Evolutionary conservation across 768 basidiomycete genomes (phyloP), one percentile per base, ranked within the genome.

Genomic region (Mrakia frigida): DNA sequence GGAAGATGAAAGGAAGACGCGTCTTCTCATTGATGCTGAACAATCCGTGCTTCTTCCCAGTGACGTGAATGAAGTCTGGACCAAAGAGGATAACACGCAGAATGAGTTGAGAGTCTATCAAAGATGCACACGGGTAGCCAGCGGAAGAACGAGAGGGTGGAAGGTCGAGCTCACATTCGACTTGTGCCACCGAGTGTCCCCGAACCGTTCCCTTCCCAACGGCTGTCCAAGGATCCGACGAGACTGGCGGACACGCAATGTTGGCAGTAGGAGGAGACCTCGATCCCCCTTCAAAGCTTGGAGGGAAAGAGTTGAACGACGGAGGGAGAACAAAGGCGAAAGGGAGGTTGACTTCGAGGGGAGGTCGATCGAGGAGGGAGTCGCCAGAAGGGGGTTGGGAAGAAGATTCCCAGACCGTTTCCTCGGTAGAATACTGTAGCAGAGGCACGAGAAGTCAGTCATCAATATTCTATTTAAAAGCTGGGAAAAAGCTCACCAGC

Each of bases 261-360:
- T 31, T 37, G 61, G 33, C 59, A 18, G 18, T 18, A 16, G 35
- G 21, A 37, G 61, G 28, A 16, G 61, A 7, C 6, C 61, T 6
- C 5, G 7, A 28, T 37, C 61, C 61, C 6, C 61, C 61, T 63
- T 63, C 61, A 21, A 63, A 63, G 28, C n/a, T 28, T 9, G 61
- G 61, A 1, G 61, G 61, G 33, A 63, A 63, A 10, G 14, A 33
- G 28, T 37, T 31, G 61, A 63, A 63, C 18, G 61, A 63, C 35
- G 61, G 28, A 33, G 61, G 61, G 61, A 63, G 61, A 33, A 63
- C 61, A 18, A 63, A 63, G 31, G 31, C 61, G 61, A 63, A 63
- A 7, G 61, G 61, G 31, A 63, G 16, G 61, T 31, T 33, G 18
- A 25, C 33, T 33, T n/a, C 14, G 3, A 16, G 10, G 1, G 61